Percentiles rank a stretch among this genome's conserved stretches.
These are phyloP conservation scores for Fraxinus greggii DNA, from an alignment of 305 asterid species.

Conservation along the genomic window DNA sequence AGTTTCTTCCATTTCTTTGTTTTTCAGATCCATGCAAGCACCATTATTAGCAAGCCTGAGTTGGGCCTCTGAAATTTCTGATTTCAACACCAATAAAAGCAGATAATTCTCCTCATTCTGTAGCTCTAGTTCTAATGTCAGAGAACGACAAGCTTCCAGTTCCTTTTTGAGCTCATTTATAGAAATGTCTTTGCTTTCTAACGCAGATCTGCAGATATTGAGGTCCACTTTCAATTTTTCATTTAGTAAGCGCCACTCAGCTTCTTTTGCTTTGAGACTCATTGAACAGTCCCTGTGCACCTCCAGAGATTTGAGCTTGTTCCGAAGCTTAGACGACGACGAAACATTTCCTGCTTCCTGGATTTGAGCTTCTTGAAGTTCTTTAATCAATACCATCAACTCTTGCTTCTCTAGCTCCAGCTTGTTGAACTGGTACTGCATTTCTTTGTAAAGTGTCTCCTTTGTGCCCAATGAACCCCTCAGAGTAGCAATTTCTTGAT, in stretches of 20 bases:
- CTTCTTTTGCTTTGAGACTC: constrained; percentile 45
- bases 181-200: constrained; percentile 36
- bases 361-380: constrained; percentile 72
- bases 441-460: constrained; percentile 70
- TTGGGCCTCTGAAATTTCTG: constrained; percentile 51
- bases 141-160: constrained; percentile 48
- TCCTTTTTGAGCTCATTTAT: constrained; percentile 50
- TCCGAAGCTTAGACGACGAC: constrained; percentile 66
- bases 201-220: constrained; percentile 31
- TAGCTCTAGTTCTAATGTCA: constrained; percentile 44
- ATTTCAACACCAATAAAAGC: constrained; percentile 52
- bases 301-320: constrained; percentile 64
- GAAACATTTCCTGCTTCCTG: constrained; percentile 53
- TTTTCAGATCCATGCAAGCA: constrained; percentile 33
- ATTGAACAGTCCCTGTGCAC: constrained; percentile 47
- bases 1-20: constrained; percentile 31
- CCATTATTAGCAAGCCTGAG: constrained; percentile 34
- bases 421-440: constrained; percentile 71
- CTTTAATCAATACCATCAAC: constrained; percentile 51
- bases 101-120: constrained; percentile 54
- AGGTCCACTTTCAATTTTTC: constrained; percentile 45
- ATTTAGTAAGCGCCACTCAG: constrained; percentile 43
- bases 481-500: constrained; percentile 61
- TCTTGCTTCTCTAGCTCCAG: constrained; percentile 78
- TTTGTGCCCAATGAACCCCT: constrained; percentile 61